Conservation (phyloP, 2,329 filamentous ascomycete genomes). For the Purpureocillium lavendulum region DNA sequence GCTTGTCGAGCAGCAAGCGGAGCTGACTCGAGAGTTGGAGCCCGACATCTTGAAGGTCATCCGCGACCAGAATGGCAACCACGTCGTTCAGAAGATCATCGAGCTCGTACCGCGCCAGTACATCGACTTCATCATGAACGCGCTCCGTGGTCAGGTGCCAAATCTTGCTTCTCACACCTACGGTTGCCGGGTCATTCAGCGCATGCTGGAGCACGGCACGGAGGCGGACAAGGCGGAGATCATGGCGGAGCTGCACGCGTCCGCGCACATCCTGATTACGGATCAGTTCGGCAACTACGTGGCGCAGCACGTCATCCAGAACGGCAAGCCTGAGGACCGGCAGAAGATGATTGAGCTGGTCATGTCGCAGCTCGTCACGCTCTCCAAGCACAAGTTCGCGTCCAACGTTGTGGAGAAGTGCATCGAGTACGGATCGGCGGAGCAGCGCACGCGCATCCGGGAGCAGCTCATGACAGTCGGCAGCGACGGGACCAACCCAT, state of each 20-base stretch:
- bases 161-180: conserved; percentile 71
- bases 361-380: conserved; percentile 58
- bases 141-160: conserved; percentile 68
- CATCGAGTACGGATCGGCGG: conserved; percentile 60
- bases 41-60: conserved; percentile 68
- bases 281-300: conserved; percentile 97
- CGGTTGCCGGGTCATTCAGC: conserved; percentile 87
- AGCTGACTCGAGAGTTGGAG: conserved; percentile 76
- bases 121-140: conserved; percentile 77
- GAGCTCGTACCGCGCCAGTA: conserved; percentile 69
- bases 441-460: conserved; percentile 64
- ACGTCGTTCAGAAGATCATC: conserved; percentile 92
- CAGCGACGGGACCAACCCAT: conserved; percentile 58
- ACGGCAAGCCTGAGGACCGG: conserved; percentile 66
- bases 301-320: conserved; percentile 79
- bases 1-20: conserved; percentile 82
- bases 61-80: conserved; percentile 86
- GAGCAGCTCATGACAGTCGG: conserved; percentile 50
- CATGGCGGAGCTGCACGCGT: conserved; percentile 69
- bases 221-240: conserved; percentile 63
- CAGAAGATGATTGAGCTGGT: conserved; percentile 66
- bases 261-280: conserved; percentile 63
- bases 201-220: conserved; percentile 77
- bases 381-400: conserved; percentile 92
- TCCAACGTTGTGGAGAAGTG: conserved; percentile 97